These are phyloP conservation scores for Speleostelium caveatum DNA, from an alignment of 78 protist genomes.

Conservation along the genomic window DNA sequence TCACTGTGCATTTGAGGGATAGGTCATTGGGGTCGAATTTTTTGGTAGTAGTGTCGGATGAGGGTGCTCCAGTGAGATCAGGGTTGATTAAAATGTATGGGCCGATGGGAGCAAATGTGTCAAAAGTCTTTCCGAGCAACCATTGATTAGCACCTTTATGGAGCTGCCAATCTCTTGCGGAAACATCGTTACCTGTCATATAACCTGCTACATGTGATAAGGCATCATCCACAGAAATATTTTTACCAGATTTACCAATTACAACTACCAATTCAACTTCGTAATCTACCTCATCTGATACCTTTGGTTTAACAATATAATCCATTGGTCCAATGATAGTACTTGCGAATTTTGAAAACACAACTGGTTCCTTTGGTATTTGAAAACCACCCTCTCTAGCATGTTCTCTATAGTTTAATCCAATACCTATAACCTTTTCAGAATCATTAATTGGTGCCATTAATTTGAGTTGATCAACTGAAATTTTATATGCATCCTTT, in stretches of 20 bases:
- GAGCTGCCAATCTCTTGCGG: constrained; percentile 76
- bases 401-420: constrained; percentile 82
- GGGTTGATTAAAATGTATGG: constrained; percentile 69
- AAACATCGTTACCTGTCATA: constrained; percentile 79
- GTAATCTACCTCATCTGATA: constrained; percentile 64
- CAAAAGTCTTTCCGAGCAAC: constrained; percentile 80
- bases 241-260: constrained; percentile 55
- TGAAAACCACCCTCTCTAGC: constrained; percentile 52
- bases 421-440: constrained; percentile 71
- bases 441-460: constrained; percentile 67
- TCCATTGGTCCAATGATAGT: constrained; percentile 53
- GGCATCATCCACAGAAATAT: constrained; percentile 45
- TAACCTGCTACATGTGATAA: constrained; percentile 67
- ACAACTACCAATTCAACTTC: constrained; percentile 82
- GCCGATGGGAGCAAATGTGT: constrained; percentile 84
- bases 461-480: constrained; percentile 7
- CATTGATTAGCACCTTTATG: constrained; percentile 50
- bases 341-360: constrained; percentile 75
- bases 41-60: not conserved
- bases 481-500: not conserved
- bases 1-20: constrained; percentile 23
- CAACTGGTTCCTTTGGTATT: constrained; percentile 71
- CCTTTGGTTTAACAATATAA: constrained; percentile 25
- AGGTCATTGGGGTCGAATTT: constrained; percentile 56
- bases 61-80: not conserved